Evolutionary conservation across 2,329 filamentous ascomycete species (phyloP), one percentile per base, ranked within the genome.

Genomic region (Aureobasidium sp.): DNA sequence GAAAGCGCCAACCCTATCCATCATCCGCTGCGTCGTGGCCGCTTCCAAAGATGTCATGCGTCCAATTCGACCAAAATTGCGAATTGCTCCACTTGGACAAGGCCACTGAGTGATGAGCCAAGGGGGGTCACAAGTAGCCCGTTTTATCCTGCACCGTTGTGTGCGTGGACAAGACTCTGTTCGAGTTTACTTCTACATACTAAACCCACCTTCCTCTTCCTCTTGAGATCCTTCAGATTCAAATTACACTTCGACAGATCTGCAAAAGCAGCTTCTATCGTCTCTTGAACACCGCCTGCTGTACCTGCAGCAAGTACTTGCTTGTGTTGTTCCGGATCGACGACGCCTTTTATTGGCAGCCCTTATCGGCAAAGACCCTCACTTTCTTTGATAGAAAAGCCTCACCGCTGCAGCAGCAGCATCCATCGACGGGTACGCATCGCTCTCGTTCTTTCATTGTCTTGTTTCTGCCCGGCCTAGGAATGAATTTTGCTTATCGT

Each of bases 71-170:
- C 46, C 39, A 46, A 57, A 46, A 57, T 57, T 57, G 53, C 53
- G 53, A 57, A 57, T 57, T 12, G 53, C 53, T 57, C 53, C 53
- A 57, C 53, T 56, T 57, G 13, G 9, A 26, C 17, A 55, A 26
- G 12, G 50, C 50, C 34, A 37, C 34, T 15, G 12, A 52, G 50
- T 39, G 50, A 52, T 17, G 36, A 26, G 51, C 20, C 51, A 55
- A 55, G 51, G 51, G 52, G 53, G 53, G 53, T 57, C 53, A 57
- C 53, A 57, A 36, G 53, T 46, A 57, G 53, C 37, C 37, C 53
- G 53, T 57, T 57, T 34, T 34, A 46, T 23, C 41, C 15, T 36
- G 27, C 27, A 46, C 53, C 53, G 29, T 57, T 26, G 53, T 56
- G 53, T 56, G 26, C 52, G 39, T 36, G 39, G 29, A 34, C 36